These are phyloP conservation scores for Chaetomiaceae sp. DNA, from an alignment of 2,329 filamentous ascomycete genomes.

Conservation along the genomic window DNA sequence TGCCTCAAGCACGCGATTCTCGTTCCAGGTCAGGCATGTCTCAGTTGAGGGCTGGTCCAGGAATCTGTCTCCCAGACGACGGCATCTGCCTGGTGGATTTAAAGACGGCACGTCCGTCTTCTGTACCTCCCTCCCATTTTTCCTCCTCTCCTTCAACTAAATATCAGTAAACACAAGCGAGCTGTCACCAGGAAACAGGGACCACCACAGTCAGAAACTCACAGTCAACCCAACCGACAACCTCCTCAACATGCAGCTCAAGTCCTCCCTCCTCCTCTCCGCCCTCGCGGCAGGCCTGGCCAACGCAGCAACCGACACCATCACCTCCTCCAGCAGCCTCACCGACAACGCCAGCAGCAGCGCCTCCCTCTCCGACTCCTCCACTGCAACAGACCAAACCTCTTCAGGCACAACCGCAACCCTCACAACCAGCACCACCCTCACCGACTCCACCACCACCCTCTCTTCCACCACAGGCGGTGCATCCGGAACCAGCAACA, in stretches of 20 bases:
- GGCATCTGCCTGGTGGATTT: background rate
- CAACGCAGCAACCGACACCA: constrained; percentile 3
- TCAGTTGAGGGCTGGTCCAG: background rate
- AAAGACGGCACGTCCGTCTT: background rate
- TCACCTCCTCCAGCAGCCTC: background rate
- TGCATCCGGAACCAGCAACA: background rate
- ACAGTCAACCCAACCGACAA: background rate
- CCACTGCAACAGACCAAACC: background rate
- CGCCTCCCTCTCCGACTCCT: background rate
- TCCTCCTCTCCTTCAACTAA: background rate
- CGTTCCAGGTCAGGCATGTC: constrained; percentile 7
- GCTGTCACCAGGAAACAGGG: no score
- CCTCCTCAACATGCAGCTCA: constrained; percentile 22
- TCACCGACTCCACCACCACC: background rate
- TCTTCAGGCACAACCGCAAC: background rate
- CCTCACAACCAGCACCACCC: background rate
- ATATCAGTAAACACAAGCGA: background rate
- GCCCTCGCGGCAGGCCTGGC: constrained; percentile 16
- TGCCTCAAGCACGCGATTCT: background rate
- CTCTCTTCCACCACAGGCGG: background rate
- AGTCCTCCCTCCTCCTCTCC: constrained; percentile 20
- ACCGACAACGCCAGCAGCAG: background rate
- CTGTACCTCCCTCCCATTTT: background rate
- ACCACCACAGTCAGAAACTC: background rate
- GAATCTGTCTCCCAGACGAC: background rate